phyloP scores from a whole-genome alignment of 768 basidiomycete genomes.

The Termitomyces sp. region DNA sequence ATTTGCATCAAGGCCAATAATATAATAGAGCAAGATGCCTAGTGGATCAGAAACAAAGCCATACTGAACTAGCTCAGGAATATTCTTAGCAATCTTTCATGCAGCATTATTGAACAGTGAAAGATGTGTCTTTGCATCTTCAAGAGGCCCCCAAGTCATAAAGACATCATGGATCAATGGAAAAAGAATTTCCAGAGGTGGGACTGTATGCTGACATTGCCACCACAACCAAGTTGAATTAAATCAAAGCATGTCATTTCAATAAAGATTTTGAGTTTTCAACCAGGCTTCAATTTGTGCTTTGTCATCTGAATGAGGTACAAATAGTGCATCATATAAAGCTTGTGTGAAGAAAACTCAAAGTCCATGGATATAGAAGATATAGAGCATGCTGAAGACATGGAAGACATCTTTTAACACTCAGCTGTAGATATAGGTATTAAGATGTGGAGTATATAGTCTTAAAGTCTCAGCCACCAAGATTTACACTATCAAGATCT shows the following conservation, averaged over 20 bases:
- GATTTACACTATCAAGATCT: background rate
- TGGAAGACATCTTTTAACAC: slow-evolving; percentile 29
- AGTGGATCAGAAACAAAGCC: slow-evolving; percentile 1
- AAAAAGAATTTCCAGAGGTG: slow-evolving; percentile 20
- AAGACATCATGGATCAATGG: slow-evolving; percentile 15
- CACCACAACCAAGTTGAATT: slow-evolving; percentile 10
- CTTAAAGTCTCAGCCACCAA: background rate
- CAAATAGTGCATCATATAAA: slow-evolving; percentile 20
- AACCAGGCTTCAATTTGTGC: background rate
- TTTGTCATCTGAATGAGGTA: slow-evolving; percentile 19
- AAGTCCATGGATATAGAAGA: slow-evolving; percentile 21
- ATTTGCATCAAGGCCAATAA: background rate
- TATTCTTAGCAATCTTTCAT: slow-evolving; percentile 18
- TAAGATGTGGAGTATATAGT: background rate
- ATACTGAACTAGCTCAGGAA: slow-evolving; percentile 11
- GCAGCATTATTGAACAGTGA: slow-evolving; percentile 13
- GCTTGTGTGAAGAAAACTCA: slow-evolving; percentile 16
- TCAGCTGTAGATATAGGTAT: slow-evolving; percentile 8
- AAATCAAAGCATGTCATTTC: background rate
- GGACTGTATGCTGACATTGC: slow-evolving; percentile 16
- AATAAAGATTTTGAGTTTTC: background rate
- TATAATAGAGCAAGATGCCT: background rate
- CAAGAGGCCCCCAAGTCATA: slow-evolving; percentile 19
- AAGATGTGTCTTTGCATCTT: slow-evolving; percentile 15
- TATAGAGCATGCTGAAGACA: slow-evolving; percentile 26